Evolutionary conservation across 495 filamentous ascomycete species (phyloP).

Genomic region (Podospora bellae-mahoneyi): DNA sequence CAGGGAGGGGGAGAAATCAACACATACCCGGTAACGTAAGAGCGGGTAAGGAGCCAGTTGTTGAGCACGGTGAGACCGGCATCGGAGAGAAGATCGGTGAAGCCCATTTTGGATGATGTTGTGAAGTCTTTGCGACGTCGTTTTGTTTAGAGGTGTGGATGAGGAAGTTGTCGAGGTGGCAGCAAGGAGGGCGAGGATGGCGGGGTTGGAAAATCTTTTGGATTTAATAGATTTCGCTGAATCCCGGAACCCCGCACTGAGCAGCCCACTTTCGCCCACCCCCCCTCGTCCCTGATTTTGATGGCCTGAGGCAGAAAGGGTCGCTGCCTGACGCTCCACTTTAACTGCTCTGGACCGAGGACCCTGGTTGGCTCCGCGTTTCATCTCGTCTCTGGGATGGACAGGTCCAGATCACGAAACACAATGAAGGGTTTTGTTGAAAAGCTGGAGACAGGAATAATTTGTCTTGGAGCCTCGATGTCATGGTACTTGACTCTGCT

Average conservation of each 20-base stretch:
- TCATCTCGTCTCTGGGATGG: not conserved
- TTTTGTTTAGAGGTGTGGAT: constrained; percentile 13
- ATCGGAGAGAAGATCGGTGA: constrained; percentile 86
- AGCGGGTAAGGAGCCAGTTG: constrained; percentile 83
- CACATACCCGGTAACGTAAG: constrained; percentile 90
- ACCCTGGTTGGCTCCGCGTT: not conserved
- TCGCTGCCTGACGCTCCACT: not conserved
- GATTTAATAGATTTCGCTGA: constrained; percentile 10
- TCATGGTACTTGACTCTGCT: too few relatives aligned
- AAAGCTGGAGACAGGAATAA: too few relatives aligned
- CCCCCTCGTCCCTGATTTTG: not conserved
- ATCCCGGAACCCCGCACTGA: not conserved
- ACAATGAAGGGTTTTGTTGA: not conserved
- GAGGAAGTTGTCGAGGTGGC: constrained; percentile 14
- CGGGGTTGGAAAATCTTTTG: constrained; percentile 27
- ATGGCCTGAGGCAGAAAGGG: not conserved
- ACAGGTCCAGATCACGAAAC: not conserved
- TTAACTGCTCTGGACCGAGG: not conserved
- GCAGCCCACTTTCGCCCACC: not conserved
- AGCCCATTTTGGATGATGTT: constrained; percentile 66
- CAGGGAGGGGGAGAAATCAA: constrained; percentile 18
- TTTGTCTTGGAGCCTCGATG: too few relatives aligned
- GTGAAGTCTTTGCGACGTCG: constrained; percentile 8
- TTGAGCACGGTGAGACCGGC: constrained; percentile 88
- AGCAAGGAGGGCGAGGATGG: constrained; percentile 15